Evolutionary conservation across 164 flowering plant species (phyloP).

Genomic region (Liriodendron chinense): DNA sequence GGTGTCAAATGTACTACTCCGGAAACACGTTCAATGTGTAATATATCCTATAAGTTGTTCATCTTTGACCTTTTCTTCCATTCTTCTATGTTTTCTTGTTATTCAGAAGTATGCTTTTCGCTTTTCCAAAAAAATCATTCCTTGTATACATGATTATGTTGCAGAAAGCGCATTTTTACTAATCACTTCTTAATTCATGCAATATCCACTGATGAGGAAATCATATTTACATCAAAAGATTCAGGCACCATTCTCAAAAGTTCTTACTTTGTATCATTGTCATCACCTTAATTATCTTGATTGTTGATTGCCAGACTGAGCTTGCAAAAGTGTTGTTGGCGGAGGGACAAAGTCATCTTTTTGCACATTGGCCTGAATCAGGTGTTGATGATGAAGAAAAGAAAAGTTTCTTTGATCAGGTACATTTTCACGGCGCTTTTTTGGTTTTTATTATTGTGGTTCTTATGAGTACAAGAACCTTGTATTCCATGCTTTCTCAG

Average conservation of each 20-base stretch:
- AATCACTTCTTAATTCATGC: background rate
- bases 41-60: no score
- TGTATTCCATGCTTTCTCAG: background rate
- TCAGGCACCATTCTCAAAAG: background rate
- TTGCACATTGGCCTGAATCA: slow-evolving; percentile 74
- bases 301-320: slow-evolving; percentile 41
- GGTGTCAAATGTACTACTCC: no score
- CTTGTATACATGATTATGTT: background rate
- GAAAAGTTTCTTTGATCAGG: slow-evolving; percentile 75
- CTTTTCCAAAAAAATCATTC: background rate
- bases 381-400: slow-evolving; percentile 75
- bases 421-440: slow-evolving; percentile 8
- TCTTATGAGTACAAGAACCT: background rate
- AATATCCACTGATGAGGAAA: background rate
- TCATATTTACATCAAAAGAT: background rate
- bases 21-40: no score
- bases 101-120: background rate
- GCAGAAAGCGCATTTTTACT: no score
- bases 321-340: slow-evolving; percentile 70
- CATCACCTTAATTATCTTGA: background rate
- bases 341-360: slow-evolving; percentile 76
- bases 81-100: background rate
- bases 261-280: background rate
- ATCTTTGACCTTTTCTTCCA: no score
- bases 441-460: background rate